A percentile compares a stretch with the other conserved stretches of the same genome.
Evolutionary conservation across 129 eudicot species (phyloP).

Genomic region (Flaveria linearis): DNA sequence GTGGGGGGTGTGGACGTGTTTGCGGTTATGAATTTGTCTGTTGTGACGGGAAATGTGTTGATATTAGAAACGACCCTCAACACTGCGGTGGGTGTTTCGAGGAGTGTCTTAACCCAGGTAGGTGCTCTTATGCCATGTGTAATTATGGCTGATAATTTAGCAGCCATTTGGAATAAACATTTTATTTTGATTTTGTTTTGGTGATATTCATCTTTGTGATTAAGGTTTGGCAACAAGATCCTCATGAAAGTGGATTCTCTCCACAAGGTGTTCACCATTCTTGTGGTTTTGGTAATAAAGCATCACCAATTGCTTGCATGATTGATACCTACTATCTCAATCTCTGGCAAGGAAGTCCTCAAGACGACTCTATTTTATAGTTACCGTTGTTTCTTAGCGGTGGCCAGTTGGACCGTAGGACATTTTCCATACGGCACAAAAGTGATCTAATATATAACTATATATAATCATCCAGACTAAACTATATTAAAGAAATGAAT

Average conservation of each 20-base stretch:
- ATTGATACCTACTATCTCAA: background rate
- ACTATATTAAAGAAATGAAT: too few species aligned
- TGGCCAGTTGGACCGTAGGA: too few species aligned
- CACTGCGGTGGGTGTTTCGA: conserved; percentile 56
- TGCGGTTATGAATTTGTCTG: conserved; percentile 47
- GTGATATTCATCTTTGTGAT: background rate
- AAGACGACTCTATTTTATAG: too few species aligned
- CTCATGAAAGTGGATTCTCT: background rate
- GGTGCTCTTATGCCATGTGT: conserved; percentile 48
- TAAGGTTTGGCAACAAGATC: background rate
- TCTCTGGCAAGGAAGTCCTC: too few species aligned
- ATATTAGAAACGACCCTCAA: conserved; percentile 42
- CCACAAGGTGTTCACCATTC: background rate
- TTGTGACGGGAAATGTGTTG: conserved; percentile 54
- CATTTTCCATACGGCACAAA: too few species aligned
- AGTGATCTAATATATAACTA: too few species aligned
- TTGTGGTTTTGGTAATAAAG: background rate
- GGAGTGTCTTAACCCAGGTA: conserved; percentile 40
- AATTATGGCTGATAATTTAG: conserved; percentile 38
- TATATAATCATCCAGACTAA: too few species aligned
- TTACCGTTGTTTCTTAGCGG: too few species aligned
- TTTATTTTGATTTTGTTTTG: background rate
- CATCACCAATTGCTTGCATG: conserved; percentile 1
- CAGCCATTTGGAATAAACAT: background rate
- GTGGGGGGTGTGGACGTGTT: conserved; percentile 50